A percentile compares a stretch with the other conserved stretches of the same genome.
phyloP scores from a whole-genome alignment of 495 filamentous ascomycete species.

The Paragyromitra xinjiangensis region DNA sequence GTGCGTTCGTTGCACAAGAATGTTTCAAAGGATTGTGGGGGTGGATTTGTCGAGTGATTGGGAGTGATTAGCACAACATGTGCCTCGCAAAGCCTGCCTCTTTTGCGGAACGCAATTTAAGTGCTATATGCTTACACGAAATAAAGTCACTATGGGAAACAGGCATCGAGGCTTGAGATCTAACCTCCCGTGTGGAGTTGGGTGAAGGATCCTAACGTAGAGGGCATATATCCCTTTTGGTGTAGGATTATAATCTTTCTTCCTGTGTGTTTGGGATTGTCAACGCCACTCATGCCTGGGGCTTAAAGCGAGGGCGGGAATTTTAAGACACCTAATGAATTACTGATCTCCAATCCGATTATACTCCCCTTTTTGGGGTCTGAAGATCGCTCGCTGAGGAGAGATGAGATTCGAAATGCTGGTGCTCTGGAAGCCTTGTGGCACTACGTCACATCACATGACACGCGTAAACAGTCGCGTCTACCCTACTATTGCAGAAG shows the following conservation, averaged over 20 bases:
- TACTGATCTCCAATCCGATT: not conserved
- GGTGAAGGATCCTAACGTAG: too few relatives aligned
- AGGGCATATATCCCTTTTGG: too few relatives aligned
- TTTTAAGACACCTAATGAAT: too few relatives aligned
- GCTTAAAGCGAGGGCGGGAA: not conserved
- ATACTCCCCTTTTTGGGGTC: not conserved
- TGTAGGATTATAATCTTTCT: too few relatives aligned
- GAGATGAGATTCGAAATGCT: too few relatives aligned
- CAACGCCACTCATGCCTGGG: not conserved
- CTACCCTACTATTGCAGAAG: not conserved
- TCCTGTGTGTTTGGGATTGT: not conserved
- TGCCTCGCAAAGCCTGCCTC: too few relatives aligned
- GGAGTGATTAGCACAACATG: not conserved
- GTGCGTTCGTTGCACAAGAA: not conserved
- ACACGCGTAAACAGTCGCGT: not conserved
- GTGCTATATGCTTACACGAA: too few relatives aligned
- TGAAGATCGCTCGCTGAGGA: too few relatives aligned
- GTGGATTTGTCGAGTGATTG: not conserved
- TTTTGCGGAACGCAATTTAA: too few relatives aligned
- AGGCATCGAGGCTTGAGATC: too few relatives aligned
- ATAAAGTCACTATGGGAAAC: too few relatives aligned
- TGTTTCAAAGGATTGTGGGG: not conserved
- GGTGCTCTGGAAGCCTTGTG: not conserved
- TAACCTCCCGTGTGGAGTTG: too few relatives aligned
- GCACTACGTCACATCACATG: slow-evolving; percentile 9